Evolutionary conservation across 2,329 filamentous ascomycete species (phyloP), one percentile per base, ranked within the genome.

Genomic region (Plectosphaerella sp.): DNA sequence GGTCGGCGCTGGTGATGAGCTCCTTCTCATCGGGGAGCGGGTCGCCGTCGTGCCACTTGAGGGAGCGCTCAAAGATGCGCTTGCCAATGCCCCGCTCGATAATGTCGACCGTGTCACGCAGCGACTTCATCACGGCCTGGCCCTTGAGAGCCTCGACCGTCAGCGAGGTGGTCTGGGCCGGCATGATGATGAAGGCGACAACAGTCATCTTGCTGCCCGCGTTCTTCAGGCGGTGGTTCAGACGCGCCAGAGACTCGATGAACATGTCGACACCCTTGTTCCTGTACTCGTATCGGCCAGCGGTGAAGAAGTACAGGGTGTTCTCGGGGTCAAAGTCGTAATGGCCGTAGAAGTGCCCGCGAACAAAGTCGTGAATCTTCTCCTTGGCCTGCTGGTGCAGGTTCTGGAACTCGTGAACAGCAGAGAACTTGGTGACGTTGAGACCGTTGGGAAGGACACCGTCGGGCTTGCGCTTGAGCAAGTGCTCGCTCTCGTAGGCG

Each of bases 241-340:
- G 75, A 43, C 94, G 89, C 25, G 94, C 94, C 57, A 99, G 76
- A 4, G 92, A 94, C 72, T 99, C 94, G 61, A 99, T 96, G 71
- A 97, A 99, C 94, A 99, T 97, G 71, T 99, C 94, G 10, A 97
- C 93, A 65, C 94, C 94, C 74, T 99, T 99, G 67, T 99, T 99
- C 58, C 94, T 81, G 79, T 93, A 99, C 71, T 99, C 94, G 66
- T 99, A 99, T 57, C 94, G 88, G 54, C 94, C 94, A 7, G 94
- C 89, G 4, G 92, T 99, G 77, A 99, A 99, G 73, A 97, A 88
- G 73, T 97, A 99, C 36, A 99, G 82, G 0, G 94, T 99, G 71
- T 97, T 96, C 55, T 97, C 92, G 14, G 91, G 86, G 56, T 97
- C 91, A 60, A 97, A 97, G 67, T 99, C 92, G 68, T 96, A 95